These are phyloP conservation scores for Colletotrichum liriopes DNA, from an alignment of 2,329 filamentous ascomycete genomes.

Conservation along the genomic window DNA sequence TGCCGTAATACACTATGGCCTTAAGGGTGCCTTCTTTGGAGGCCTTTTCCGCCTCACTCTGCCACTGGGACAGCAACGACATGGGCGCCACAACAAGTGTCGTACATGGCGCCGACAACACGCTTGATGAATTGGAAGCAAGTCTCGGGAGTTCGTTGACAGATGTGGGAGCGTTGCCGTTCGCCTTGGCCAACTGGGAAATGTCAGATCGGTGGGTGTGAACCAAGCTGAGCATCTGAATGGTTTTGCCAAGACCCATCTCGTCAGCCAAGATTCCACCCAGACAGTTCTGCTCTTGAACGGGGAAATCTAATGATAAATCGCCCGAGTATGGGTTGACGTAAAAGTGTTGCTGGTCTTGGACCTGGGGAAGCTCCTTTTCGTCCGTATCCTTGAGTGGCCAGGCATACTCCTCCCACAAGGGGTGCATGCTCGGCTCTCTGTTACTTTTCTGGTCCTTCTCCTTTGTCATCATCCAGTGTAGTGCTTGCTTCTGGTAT, in stretches of 20 bases:
- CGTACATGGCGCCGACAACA: slow-evolving; percentile 85
- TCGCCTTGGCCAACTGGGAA: slow-evolving; percentile 56
- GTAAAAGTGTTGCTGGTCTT: slow-evolving; percentile 84
- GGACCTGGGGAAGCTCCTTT: slow-evolving; percentile 76
- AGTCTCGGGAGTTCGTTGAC: slow-evolving; percentile 76
- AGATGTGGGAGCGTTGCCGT: slow-evolving; percentile 53
- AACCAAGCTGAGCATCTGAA: slow-evolving; percentile 96
- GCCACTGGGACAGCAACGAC: slow-evolving; percentile 97
- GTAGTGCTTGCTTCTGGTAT: slow-evolving; percentile 94
- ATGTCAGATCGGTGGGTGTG: slow-evolving; percentile 83
- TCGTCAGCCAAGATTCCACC: slow-evolving; percentile 96
- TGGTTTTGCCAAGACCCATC: slow-evolving; percentile 98
- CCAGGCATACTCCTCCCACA: slow-evolving; percentile 98
- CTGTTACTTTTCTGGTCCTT: slow-evolving; percentile 80
- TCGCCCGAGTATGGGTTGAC: slow-evolving; percentile 98
- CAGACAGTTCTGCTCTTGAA: slow-evolving; percentile 93
- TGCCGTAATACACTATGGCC: slow-evolving; percentile 92
- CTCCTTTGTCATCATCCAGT: slow-evolving; percentile 98
- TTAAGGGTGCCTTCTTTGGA: slow-evolving; percentile 88
- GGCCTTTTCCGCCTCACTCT: slow-evolving; percentile 93
- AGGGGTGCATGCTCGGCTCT: slow-evolving; percentile 90
- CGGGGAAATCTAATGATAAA: slow-evolving; percentile 90
- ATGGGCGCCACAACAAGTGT: slow-evolving; percentile 97
- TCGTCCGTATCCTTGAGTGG: slow-evolving; percentile 91
- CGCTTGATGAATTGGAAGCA: slow-evolving; percentile 67